These are phyloP conservation scores for Mucor racemosus DNA, from an alignment of 371 early-diverging fungal genomes.

Conservation along the genomic window DNA sequence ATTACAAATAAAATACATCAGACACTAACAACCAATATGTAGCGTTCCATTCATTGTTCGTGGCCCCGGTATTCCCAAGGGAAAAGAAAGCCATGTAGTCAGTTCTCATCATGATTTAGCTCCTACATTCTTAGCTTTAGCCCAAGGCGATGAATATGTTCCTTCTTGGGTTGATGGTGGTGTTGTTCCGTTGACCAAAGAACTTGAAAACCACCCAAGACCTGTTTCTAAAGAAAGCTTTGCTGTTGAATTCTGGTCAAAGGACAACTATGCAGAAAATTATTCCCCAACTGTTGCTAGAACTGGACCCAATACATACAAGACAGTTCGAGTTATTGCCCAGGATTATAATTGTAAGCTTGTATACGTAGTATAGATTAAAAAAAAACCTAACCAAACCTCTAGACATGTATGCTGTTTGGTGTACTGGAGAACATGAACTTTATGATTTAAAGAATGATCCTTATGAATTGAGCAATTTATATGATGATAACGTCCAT, in stretches of 20 bases:
- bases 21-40: background rate
- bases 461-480: constrained; percentile 62
- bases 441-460: constrained; percentile 61
- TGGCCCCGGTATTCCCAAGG: constrained; percentile 64
- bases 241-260: constrained; percentile 65
- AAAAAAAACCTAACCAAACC: background rate
- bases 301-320: constrained; percentile 56
- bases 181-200: constrained; percentile 53
- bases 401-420: constrained; percentile 57
- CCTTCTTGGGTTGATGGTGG: constrained; percentile 62
- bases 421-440: constrained; percentile 72
- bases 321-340: constrained; percentile 62
- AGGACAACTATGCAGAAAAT: constrained; percentile 37
- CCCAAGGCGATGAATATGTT: constrained; percentile 39
- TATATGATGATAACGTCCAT: constrained; percentile 31
- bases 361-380: background rate
- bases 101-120: constrained; percentile 67
- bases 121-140: constrained; percentile 64
- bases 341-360: constrained; percentile 52
- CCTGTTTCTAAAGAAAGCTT: constrained; percentile 60
- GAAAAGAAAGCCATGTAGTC: constrained; percentile 45
- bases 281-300: constrained; percentile 4
- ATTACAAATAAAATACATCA: background rate
- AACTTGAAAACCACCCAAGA: constrained; percentile 38
- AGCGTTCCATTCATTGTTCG: constrained; percentile 67